Percentiles rank a stretch among this genome's conserved stretches.
These are phyloP conservation scores for Aegilops umbellulata DNA, from an alignment of 176 grass and related monocot genomes.

Conservation along the genomic window DNA sequence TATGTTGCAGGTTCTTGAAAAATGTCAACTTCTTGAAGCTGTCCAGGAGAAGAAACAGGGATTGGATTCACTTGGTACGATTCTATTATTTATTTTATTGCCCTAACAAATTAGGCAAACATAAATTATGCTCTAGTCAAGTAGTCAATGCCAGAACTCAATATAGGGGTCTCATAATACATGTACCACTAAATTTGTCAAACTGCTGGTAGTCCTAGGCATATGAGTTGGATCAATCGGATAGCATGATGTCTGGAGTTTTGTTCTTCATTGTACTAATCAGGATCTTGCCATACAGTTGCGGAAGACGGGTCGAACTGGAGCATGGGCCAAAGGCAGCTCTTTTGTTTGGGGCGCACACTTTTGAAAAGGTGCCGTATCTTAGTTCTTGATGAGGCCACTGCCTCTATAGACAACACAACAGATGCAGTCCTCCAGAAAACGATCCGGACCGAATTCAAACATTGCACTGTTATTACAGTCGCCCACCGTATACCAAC, in stretches of 20 bases:
- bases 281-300: slow-evolving; percentile 63
- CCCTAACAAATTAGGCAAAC: background rate
- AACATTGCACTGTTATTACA: slow-evolving; percentile 73
- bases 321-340: slow-evolving; percentile 98
- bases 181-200: background rate
- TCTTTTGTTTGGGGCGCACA: slow-evolving; percentile 83
- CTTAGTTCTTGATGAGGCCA: slow-evolving; percentile 88
- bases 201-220: background rate
- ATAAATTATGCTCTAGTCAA: background rate
- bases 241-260: background rate
- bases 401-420: slow-evolving; percentile 85
- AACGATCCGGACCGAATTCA: slow-evolving; percentile 80
- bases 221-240: background rate
- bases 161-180: background rate
- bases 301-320: slow-evolving; percentile 90
- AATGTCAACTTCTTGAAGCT: slow-evolving; percentile 88
- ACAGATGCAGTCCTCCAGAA: slow-evolving; percentile 91
- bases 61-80: slow-evolving; percentile 76
- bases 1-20: slow-evolving; percentile 68
- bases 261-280: slow-evolving; percentile 3
- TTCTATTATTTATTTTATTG: background rate
- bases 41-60: slow-evolving; percentile 82
- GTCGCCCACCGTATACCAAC: slow-evolving; percentile 90
- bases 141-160: background rate
- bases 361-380: slow-evolving; percentile 67